These are phyloP conservation scores for Oryza glumipatula DNA, from an alignment of 176 grass and related monocot genomes.

Conservation along the genomic window DNA sequence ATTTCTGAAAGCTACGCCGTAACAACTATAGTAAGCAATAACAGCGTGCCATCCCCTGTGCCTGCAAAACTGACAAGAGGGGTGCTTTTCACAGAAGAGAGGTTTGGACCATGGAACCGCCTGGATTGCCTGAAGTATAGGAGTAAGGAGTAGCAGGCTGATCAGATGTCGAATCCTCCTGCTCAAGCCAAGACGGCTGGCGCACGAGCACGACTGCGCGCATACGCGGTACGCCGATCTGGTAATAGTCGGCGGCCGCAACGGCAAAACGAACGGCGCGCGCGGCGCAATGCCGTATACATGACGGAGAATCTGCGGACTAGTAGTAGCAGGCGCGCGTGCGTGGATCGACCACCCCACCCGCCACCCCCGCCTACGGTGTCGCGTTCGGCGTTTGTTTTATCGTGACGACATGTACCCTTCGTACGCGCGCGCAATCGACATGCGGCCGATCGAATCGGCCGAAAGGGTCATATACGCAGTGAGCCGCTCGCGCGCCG, in stretches of 20 bases:
- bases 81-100: conserved; percentile 1
- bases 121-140: no score
- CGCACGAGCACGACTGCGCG: not conserved
- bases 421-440: no score
- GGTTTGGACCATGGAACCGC: no score
- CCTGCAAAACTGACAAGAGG: conserved; percentile 12
- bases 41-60: not conserved
- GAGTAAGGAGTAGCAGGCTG: not conserved
- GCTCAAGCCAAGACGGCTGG: not conserved
- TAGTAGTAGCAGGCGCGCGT: not conserved
- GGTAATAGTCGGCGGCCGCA: not conserved
- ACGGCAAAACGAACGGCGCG: not conserved
- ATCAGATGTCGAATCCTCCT: not conserved
- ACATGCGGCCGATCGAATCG: not conserved
- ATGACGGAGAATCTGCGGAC: not conserved
- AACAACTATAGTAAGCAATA: not conserved
- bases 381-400: no score
- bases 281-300: not conserved
- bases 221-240: not conserved
- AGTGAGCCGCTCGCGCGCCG: no score
- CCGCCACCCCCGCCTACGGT: no score
- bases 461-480: no score
- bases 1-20: not conserved
- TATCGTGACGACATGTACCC: no score
- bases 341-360: no score